A percentile compares a stretch with the other conserved stretches of the same genome.
phyloP scores from a whole-genome alignment of 805 yeast species.

The Nakazawaea siamensis region DNA sequence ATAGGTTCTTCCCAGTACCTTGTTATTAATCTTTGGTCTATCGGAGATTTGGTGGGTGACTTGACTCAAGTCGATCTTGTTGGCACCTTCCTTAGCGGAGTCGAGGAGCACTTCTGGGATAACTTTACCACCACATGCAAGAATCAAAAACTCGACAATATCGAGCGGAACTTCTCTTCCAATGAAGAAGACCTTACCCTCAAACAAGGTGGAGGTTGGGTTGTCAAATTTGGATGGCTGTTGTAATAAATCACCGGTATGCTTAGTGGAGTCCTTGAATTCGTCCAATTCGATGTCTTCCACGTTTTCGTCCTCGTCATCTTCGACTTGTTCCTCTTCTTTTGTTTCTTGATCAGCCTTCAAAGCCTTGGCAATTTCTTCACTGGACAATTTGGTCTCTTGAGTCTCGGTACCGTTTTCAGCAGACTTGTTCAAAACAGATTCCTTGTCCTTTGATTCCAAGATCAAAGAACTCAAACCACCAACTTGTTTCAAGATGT shows the following conservation, averaged over 20 bases:
- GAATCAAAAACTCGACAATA: slow-evolving; percentile 76
- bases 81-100: slow-evolving; percentile 42
- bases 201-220: slow-evolving; percentile 58
- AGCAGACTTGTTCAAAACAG: slow-evolving; percentile 21
- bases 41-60: slow-evolving; percentile 94
- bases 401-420: slow-evolving; percentile 24
- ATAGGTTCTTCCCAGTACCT: slow-evolving; percentile 87
- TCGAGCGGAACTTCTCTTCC: slow-evolving; percentile 97
- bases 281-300: slow-evolving; percentile 54
- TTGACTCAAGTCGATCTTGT: slow-evolving; percentile 48
- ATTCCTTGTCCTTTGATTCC: slow-evolving; percentile 34
- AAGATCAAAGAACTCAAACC: slow-evolving; percentile 81
- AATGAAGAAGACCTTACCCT: slow-evolving; percentile 70
- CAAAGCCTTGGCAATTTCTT: slow-evolving; percentile 41
- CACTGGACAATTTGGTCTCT: slow-evolving; percentile 24
- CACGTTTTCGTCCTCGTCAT: slow-evolving; percentile 31
- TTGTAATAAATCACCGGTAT: slow-evolving; percentile 57
- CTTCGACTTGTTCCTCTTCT: slow-evolving; percentile 27
- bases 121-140: slow-evolving; percentile 80
- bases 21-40: slow-evolving; percentile 72
- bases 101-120: slow-evolving; percentile 85
- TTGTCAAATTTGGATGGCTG: slow-evolving; percentile 64
- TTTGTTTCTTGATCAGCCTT: slow-evolving; percentile 41
- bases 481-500: slow-evolving; percentile 77
- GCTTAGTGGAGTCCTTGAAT: slow-evolving; percentile 56